A percentile compares a stretch with the other conserved stretches of the same genome.
Conservation (phyloP, 2,329 filamentous ascomycete genomes). For the Colletotrichum noveboracense region DNA sequence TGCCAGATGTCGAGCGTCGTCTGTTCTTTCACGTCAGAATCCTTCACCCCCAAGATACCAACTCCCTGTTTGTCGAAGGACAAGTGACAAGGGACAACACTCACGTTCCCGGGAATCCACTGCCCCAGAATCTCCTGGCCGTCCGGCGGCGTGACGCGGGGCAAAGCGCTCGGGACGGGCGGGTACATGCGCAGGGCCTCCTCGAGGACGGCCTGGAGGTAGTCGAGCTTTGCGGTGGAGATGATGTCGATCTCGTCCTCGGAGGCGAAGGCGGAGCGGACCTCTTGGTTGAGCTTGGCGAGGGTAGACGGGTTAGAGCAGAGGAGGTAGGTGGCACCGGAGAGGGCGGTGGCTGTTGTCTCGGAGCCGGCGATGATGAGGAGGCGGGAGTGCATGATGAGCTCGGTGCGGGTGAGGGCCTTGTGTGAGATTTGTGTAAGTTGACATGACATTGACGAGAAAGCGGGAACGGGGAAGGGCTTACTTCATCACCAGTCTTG, state of each 20-base stretch:
- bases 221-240: slow-evolving; percentile 35
- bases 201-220: slow-evolving; percentile 45
- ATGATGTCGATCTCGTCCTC: slow-evolving; percentile 41
- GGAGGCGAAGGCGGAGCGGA: slow-evolving; percentile 36
- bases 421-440: not conserved
- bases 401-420: slow-evolving; percentile 15
- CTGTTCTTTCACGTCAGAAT: slow-evolving; percentile 27
- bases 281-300: slow-evolving; percentile 38
- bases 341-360: slow-evolving; percentile 36
- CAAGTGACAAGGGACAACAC: not conserved
- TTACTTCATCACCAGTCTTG: slow-evolving; percentile 19
- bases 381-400: slow-evolving; percentile 23
- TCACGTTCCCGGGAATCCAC: slow-evolving; percentile 36
- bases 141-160: slow-evolving; percentile 31
- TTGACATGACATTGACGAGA: not conserved
- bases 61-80: too few species aligned
- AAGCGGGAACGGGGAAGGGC: too few species aligned
- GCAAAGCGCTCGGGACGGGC: slow-evolving; percentile 27
- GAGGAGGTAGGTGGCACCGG: slow-evolving; percentile 33
- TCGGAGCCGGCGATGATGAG: slow-evolving; percentile 40
- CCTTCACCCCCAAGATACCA: too few species aligned
- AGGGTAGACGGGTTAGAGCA: slow-evolving; percentile 32
- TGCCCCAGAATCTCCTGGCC: slow-evolving; percentile 35
- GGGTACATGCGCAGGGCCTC: slow-evolving; percentile 50
- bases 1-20: slow-evolving; percentile 48